Conservation (phyloP, 352 stramenopile genomes). For the Pythium grandisporangium region DNA sequence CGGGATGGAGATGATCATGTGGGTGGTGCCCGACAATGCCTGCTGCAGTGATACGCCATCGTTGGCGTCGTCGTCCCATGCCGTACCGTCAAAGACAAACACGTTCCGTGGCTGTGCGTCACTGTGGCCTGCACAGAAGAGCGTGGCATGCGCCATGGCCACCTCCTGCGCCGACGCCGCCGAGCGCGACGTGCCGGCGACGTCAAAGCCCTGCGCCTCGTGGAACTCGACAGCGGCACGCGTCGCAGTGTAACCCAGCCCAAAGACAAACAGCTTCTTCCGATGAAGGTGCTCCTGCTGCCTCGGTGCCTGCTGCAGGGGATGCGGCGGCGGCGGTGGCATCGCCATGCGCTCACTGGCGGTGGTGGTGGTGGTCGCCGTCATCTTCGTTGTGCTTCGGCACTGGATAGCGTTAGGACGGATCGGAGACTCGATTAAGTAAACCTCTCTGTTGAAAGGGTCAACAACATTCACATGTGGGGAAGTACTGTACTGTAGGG, state of each 20-base stretch:
- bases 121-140: constrained; percentile 26
- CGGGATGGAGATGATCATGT: constrained; percentile 73
- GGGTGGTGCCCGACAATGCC: constrained; percentile 48
- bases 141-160: constrained; percentile 13
- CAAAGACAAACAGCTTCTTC: constrained; percentile 84
- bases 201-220: constrained; percentile 35
- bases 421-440: too few relatives aligned
- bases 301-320: too few relatives aligned
- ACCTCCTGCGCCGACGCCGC: constrained; percentile 34
- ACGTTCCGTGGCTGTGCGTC: constrained; percentile 50
- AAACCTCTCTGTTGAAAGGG: too few relatives aligned
- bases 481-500: too few relatives aligned
- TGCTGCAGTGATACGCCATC: constrained; percentile 23
- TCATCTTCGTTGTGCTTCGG: constrained; percentile 1
- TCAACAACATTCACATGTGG: too few relatives aligned
- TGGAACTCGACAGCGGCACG: constrained; percentile 64
- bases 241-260: constrained; percentile 77
- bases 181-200: constrained; percentile 71
- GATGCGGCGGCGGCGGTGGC: not conserved
- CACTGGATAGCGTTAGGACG: too few relatives aligned
- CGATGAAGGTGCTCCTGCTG: too few relatives aligned
- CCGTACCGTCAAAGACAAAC: constrained; percentile 73
- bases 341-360: not conserved
- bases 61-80: constrained; percentile 27
- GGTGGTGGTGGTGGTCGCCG: not conserved